Conservation (phyloP, 2,329 filamentous ascomycete genomes). For the Cryphonectria parasitica region DNA sequence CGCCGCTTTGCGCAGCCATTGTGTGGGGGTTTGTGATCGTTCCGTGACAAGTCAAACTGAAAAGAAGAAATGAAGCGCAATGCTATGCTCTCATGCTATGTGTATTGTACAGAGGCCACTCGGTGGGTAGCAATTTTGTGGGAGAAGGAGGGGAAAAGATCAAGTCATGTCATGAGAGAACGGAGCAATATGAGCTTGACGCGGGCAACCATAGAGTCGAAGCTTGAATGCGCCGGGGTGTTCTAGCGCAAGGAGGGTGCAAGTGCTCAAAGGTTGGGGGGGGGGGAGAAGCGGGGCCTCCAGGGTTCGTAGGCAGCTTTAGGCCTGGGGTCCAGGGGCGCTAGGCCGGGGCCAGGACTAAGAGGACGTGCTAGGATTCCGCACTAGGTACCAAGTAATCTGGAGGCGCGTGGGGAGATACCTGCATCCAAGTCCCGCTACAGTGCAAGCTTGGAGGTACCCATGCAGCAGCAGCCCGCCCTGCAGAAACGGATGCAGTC, state of each 20-base stretch:
- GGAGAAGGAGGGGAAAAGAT: conserved; percentile 13
- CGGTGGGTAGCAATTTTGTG: conserved; percentile 22
- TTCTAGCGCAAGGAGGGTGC: neutral
- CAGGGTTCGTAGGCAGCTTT: neutral
- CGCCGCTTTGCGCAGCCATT: conserved; percentile 47
- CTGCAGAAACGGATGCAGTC: conserved; percentile 4
- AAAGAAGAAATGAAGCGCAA: conserved; percentile 15
- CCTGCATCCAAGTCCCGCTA: neutral
- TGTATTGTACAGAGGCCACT: conserved; percentile 25
- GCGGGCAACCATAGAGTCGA: conserved; percentile 3
- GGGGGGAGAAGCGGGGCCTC: neutral
- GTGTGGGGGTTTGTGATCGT: conserved; percentile 24
- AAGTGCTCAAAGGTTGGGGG: neutral
- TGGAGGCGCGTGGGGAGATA: conserved; percentile 3
- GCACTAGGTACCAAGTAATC: conserved; percentile 1
- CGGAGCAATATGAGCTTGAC: conserved; percentile 20
- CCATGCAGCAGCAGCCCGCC: neutral
- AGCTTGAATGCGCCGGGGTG: conserved; percentile 11
- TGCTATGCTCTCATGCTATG: conserved; percentile 29
- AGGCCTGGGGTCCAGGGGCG: conserved; percentile 7
- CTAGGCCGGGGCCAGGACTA: neutral
- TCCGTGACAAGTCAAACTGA: conserved; percentile 20
- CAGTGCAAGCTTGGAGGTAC: neutral
- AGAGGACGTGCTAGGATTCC: neutral
- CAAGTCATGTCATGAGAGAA: conserved; percentile 15